A percentile compares a stretch with the other conserved stretches of the same genome.
Conservation (phyloP, 2,329 filamentous ascomycete species). For the Teratosphaeria zuluensis region DNA sequence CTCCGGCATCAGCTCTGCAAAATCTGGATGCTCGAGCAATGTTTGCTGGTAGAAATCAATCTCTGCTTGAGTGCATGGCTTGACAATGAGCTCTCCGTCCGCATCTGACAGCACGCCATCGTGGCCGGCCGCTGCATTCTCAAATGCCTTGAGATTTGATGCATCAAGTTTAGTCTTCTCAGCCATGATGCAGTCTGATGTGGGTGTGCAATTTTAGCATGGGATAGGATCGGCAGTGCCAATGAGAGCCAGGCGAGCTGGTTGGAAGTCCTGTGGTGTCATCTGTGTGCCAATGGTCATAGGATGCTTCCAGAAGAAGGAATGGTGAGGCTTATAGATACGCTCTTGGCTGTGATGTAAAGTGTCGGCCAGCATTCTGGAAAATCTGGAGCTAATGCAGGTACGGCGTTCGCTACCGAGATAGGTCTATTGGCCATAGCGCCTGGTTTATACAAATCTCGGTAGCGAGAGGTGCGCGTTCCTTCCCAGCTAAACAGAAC, state of each 20-base stretch:
- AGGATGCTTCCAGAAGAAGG: neutral
- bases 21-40: constrained; percentile 56
- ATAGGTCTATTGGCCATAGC: neutral
- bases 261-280: neutral
- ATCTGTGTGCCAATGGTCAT: neutral
- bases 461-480: neutral
- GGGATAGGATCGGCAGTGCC: neutral
- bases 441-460: neutral
- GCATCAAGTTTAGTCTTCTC: constrained; percentile 7
- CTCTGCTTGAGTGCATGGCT: constrained; percentile 80
- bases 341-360: neutral
- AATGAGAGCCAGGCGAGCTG: neutral
- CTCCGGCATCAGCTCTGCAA: constrained; percentile 71
- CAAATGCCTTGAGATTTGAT: constrained; percentile 56
- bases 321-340: neutral
- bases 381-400: neutral
- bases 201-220: neutral
- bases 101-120: constrained; percentile 81
- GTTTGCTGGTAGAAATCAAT: constrained; percentile 80
- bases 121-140: constrained; percentile 73
- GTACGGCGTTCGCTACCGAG: neutral
- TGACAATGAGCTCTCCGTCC: constrained; percentile 80
- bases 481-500: too few relatives aligned
- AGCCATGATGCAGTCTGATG: constrained; percentile 4
- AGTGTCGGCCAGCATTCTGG: neutral